phyloP scores from a whole-genome alignment of 306 rosid species.

The Prunus campanulata region DNA sequence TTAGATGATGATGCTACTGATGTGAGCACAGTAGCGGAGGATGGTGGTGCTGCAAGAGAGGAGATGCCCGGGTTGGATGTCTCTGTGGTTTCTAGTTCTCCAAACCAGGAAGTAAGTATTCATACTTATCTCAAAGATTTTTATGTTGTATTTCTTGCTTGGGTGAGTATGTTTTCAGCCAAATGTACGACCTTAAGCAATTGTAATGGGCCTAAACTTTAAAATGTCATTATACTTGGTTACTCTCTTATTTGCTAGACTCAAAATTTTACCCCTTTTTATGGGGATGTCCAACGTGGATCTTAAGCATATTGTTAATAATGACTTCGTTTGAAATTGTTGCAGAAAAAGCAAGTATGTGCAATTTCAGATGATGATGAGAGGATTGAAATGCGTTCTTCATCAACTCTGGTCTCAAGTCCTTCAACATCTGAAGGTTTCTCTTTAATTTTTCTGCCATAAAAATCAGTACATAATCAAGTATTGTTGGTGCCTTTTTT shows the following conservation, averaged over 20 bases:
- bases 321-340: constrained; percentile 1
- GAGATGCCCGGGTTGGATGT: constrained; percentile 21
- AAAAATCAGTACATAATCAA: not conserved
- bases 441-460: not conserved
- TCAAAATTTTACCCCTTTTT: not conserved
- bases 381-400: constrained; percentile 19
- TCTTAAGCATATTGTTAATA: constrained; percentile 1
- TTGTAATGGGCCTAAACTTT: not conserved
- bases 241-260: not conserved
- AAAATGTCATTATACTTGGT: not conserved
- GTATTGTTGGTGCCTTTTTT: not conserved
- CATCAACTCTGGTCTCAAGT: constrained; percentile 33
- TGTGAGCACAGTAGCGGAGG: constrained; percentile 7
- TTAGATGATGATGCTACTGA: constrained; percentile 22
- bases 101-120: constrained; percentile 40
- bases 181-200: not conserved
- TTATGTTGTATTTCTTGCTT: not conserved
- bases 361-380: constrained; percentile 27
- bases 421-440: constrained; percentile 37
- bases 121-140: constrained; percentile 5
- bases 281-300: not conserved
- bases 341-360: constrained; percentile 31
- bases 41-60: constrained; percentile 22
- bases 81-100: constrained; percentile 20
- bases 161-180: not conserved